Conservation (phyloP, 306 rosid genomes). For the Cotoneaster glaucophyllus region DNA sequence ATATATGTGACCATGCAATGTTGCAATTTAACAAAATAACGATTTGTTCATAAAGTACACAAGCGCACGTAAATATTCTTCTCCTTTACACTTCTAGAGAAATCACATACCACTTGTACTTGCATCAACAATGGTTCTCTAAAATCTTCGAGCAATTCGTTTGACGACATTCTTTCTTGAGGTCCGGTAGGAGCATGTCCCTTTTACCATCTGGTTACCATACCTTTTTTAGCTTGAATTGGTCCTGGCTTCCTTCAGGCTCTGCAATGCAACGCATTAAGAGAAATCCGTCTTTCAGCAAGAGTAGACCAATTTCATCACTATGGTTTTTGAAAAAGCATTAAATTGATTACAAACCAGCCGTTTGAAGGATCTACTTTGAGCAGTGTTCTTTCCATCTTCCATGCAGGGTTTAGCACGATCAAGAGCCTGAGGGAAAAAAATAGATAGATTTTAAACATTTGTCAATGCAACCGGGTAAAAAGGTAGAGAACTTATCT, state of each 20-base stretch:
- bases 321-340: conserved; percentile 7
- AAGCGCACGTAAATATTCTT: no score
- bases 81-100: neutral
- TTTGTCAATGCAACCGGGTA: no score
- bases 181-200: neutral
- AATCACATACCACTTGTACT: neutral
- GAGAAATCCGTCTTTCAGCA: conserved; percentile 2
- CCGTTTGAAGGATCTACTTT: conserved; percentile 73
- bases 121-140: neutral
- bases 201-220: neutral
- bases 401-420: conserved; percentile 74
- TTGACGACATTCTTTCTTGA: neutral
- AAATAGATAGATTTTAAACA: no score
- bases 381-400: conserved; percentile 35
- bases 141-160: neutral
- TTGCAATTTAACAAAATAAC: neutral
- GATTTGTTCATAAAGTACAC: neutral
- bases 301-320: neutral
- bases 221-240: neutral
- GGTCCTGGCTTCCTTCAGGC: conserved; percentile 19
- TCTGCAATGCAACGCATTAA: conserved; percentile 30
- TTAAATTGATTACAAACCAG: conserved; percentile 45
- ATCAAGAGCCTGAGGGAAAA: conserved; percentile 33
- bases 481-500: neutral
- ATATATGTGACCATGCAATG: neutral